Conservation (phyloP, 768 basidiomycete genomes). For the Boletus coccyginus region DNA sequence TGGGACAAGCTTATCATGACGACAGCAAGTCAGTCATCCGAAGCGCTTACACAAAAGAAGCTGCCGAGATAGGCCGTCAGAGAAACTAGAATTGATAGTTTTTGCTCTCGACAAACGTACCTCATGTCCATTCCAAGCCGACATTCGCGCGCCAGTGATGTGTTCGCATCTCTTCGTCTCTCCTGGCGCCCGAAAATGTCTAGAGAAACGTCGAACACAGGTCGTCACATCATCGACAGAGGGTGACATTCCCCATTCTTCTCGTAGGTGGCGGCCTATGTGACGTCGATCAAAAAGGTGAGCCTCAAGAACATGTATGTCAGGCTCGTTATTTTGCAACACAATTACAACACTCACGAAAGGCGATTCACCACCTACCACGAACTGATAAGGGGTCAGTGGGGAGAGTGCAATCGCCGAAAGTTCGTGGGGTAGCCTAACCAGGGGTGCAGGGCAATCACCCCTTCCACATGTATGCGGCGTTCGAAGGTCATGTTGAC, state of each 20-base stretch:
- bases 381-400: slow-evolving; percentile 78
- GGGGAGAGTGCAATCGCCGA: slow-evolving; percentile 75
- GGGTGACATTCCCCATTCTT: slow-evolving; percentile 68
- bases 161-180: slow-evolving; percentile 49
- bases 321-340: background rate
- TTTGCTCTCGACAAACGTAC: slow-evolving; percentile 34
- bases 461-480: slow-evolving; percentile 56
- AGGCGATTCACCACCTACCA: slow-evolving; percentile 79
- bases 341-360: slow-evolving; percentile 48
- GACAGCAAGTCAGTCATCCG: background rate
- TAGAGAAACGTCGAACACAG: slow-evolving; percentile 80
- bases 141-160: slow-evolving; percentile 75
- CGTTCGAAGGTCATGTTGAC: slow-evolving; percentile 82
- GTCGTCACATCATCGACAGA: slow-evolving; percentile 54
- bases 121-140: slow-evolving; percentile 69
- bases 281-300: slow-evolving; percentile 79
- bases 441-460: slow-evolving; percentile 69
- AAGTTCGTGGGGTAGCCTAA: slow-evolving; percentile 61
- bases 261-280: slow-evolving; percentile 53
- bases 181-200: slow-evolving; percentile 35
- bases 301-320: slow-evolving; percentile 11
- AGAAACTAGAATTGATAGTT: background rate
- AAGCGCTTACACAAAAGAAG: slow-evolving; percentile 57
- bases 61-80: slow-evolving; percentile 35
- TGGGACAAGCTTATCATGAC: slow-evolving; percentile 27